phyloP scores from a whole-genome alignment of 345 rosid genomes.

The Linum tenue region DNA sequence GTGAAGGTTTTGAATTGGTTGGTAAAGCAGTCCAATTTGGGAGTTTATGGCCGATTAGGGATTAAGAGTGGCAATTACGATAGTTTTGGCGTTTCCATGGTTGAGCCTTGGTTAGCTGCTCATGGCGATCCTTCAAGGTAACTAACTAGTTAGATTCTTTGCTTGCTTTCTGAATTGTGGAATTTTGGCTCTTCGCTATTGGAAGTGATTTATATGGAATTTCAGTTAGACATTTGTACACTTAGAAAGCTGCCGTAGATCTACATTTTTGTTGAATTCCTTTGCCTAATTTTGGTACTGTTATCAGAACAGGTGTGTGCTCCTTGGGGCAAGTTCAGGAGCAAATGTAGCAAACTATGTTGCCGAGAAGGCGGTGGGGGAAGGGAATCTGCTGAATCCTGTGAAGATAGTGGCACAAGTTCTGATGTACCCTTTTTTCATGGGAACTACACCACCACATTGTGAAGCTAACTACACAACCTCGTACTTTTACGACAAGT shows the following conservation, averaged over 20 bases:
- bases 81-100: conserved; percentile 70
- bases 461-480: not conserved
- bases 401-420: conserved; percentile 10
- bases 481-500: conserved; percentile 7
- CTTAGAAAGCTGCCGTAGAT: no score
- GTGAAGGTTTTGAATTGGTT: conserved; percentile 70
- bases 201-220: no score
- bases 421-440: conserved; percentile 9
- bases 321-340: conserved; percentile 6
- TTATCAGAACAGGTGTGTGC: conserved; percentile 5
- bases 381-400: not conserved
- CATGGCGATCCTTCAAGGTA: conserved; percentile 66
- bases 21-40: conserved; percentile 66
- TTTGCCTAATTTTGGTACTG: not conserved
- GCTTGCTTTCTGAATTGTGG: not conserved
- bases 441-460: not conserved
- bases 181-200: no score
- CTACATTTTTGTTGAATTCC: not conserved
- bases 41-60: conserved; percentile 25
- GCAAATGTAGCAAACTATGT: conserved; percentile 9
- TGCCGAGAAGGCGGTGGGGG: conserved; percentile 1
- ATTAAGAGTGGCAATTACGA: conserved; percentile 30
- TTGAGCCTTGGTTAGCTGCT: conserved; percentile 82
- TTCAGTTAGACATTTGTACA: no score
- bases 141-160: not conserved